A percentile compares a stretch with the other conserved stretches of the same genome.
These are phyloP conservation scores for Blastomyces gilchristii DNA, from an alignment of 2,329 filamentous ascomycete species.

Conservation along the genomic window DNA sequence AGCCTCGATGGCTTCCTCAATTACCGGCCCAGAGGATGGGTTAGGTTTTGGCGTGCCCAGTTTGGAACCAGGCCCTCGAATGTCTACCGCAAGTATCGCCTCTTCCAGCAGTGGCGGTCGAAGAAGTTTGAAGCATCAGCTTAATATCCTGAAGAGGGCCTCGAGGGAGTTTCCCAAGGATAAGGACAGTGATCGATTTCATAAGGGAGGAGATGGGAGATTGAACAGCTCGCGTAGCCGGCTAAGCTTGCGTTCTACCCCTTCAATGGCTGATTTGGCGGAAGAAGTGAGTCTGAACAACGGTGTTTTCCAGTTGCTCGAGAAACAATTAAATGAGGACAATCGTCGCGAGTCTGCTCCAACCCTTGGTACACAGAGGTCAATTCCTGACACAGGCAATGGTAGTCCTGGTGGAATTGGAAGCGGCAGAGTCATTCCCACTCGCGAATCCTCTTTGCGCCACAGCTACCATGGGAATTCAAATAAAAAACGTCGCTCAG, in stretches of 20 bases:
- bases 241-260: conserved; percentile 31
- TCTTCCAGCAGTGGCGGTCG: conserved; percentile 32
- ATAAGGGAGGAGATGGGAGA: conserved; percentile 22
- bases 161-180: conserved; percentile 31
- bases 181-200: conserved; percentile 29
- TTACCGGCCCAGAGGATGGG: conserved; percentile 24
- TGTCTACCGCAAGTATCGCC: conserved; percentile 31
- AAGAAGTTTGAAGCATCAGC: conserved; percentile 29
- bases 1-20: conserved; percentile 30
- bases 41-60: conserved; percentile 32
- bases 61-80: conserved; percentile 31
- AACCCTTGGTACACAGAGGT: conserved; percentile 30
- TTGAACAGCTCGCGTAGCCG: conserved; percentile 28
- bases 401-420: conserved; percentile 30
- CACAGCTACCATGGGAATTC: conserved; percentile 44
- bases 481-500: conserved; percentile 46
- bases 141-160: conserved; percentile 27
- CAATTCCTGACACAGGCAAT: conserved; percentile 19
- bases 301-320: background rate
- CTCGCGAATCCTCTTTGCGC: conserved; percentile 57
- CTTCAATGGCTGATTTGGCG: conserved; percentile 36
- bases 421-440: conserved; percentile 50
- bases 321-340: conserved; percentile 7
- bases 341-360: conserved; percentile 15
- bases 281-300: conserved; percentile 23